phyloP scores from a whole-genome alignment of 176 grass and related monocot species.

The Hordeum marinum region DNA sequence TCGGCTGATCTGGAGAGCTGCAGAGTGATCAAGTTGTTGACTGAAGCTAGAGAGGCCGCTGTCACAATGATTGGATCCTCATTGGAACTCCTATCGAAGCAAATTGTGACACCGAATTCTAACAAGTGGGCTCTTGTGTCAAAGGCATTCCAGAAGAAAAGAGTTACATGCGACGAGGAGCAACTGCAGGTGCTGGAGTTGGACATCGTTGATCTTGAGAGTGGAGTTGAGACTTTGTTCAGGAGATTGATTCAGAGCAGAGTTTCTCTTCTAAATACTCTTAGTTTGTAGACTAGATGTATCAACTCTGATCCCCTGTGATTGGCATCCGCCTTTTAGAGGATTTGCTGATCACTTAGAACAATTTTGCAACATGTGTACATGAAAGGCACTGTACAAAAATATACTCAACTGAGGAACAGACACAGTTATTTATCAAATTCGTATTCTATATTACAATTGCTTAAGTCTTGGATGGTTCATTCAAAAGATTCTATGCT shows the following conservation, averaged over 20 bases:
- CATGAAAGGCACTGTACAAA: not conserved
- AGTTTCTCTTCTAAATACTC: constrained; percentile 53
- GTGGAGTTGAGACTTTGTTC: constrained; percentile 39
- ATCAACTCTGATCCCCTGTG: not conserved
- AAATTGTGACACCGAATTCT: constrained; percentile 4
- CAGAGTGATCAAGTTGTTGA: constrained; percentile 31
- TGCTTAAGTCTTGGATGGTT: not conserved
- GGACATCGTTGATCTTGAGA: constrained; percentile 38
- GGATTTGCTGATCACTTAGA: constrained; percentile 24
- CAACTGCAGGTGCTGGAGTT: constrained; percentile 36
- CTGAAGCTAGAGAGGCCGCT: constrained; percentile 31
- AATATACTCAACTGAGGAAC: not conserved
- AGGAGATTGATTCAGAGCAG: constrained; percentile 47
- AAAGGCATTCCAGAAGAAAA: constrained; percentile 45
- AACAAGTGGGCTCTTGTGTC: constrained; percentile 50
- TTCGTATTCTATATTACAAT: not conserved
- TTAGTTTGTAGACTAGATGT: constrained; percentile 34
- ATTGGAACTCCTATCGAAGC: constrained; percentile 12
- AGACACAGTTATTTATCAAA: not conserved
- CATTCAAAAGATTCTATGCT: not conserved
- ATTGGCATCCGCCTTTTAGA: constrained; percentile 40
- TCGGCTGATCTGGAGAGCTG: constrained; percentile 2
- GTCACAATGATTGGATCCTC: constrained; percentile 27
- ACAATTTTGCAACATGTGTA: not conserved
- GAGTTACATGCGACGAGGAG: constrained; percentile 22